These are phyloP conservation scores for Fusarium floridanum DNA, from an alignment of 2,329 filamentous ascomycete species.

Conservation along the genomic window DNA sequence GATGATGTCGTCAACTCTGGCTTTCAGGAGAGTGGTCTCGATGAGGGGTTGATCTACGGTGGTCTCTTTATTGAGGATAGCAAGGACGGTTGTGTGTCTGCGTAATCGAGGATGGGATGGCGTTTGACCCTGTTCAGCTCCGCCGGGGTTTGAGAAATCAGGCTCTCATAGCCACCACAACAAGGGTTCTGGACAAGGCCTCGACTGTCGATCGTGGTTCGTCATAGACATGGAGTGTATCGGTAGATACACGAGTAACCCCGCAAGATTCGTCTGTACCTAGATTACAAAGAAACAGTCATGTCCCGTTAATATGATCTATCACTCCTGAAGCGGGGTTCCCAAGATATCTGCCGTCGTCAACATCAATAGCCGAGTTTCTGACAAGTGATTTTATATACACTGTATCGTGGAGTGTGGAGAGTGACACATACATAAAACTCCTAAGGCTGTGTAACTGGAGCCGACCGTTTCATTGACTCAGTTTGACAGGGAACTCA, in stretches of 20 bases:
- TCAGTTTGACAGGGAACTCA: neutral
- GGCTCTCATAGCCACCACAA: neutral
- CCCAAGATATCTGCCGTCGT: no score
- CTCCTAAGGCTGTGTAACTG: neutral
- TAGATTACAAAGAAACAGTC: neutral
- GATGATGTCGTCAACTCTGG: slow-evolving; percentile 62
- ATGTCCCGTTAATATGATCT: neutral
- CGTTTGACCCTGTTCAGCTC: neutral
- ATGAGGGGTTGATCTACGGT: slow-evolving; percentile 66
- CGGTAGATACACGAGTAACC: neutral
- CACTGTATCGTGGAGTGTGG: no score
- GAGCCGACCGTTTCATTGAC: neutral
- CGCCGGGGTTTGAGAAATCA: neutral
- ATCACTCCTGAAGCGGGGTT: neutral
- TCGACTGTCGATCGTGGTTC: neutral
- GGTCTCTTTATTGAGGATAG: slow-evolving; percentile 68
- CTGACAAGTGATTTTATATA: no score
- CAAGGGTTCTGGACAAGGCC: neutral
- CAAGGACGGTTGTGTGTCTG: slow-evolving; percentile 52
- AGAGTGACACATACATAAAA: neutral
- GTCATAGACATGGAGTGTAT: neutral
- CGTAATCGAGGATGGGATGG: neutral
- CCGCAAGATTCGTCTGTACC: neutral
- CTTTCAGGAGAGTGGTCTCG: slow-evolving; percentile 60
- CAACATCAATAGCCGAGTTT: no score